Percentiles rank a stretch among this genome's conserved stretches.
These are phyloP conservation scores for Vitis hybrid DNA, from an alignment of 177 flowering plant species.

Conservation along the genomic window DNA sequence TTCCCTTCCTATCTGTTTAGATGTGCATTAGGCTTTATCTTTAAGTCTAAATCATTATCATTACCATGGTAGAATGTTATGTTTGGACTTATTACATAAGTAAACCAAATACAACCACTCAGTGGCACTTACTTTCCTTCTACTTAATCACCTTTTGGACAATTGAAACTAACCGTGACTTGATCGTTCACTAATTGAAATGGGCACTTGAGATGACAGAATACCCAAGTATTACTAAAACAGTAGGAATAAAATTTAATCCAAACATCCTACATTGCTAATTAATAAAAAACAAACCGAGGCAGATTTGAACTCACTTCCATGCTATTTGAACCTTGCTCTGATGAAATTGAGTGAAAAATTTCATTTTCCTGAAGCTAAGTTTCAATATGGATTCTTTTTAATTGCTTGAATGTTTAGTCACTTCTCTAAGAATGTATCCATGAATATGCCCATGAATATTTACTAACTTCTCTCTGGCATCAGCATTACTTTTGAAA, in stretches of 20 bases:
- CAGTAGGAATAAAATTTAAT: neutral
- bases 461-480: neutral
- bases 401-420: neutral
- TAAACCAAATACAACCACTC: slow-evolving; percentile 1
- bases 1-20: no score
- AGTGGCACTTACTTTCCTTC: neutral
- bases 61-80: slow-evolving; percentile 7
- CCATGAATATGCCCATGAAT: neutral
- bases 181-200: slow-evolving; percentile 8
- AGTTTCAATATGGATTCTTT: neutral
- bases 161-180: neutral
- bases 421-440: neutral
- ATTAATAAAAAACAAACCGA: neutral
- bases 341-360: neutral
- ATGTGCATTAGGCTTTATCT: no score
- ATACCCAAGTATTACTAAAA: neutral
- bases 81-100: slow-evolving; percentile 1
- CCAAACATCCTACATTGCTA: neutral
- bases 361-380: neutral
- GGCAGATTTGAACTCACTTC: neutral
- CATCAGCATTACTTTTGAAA: neutral
- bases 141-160: slow-evolving; percentile 1
- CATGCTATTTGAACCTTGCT: neutral
- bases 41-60: slow-evolving; percentile 10
- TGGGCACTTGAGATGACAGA: neutral